A percentile compares a stretch with the other conserved stretches of the same genome.
These are phyloP conservation scores for Herpotrichia juniperi DNA, from an alignment of 2,329 filamentous ascomycete species.

Conservation along the genomic window DNA sequence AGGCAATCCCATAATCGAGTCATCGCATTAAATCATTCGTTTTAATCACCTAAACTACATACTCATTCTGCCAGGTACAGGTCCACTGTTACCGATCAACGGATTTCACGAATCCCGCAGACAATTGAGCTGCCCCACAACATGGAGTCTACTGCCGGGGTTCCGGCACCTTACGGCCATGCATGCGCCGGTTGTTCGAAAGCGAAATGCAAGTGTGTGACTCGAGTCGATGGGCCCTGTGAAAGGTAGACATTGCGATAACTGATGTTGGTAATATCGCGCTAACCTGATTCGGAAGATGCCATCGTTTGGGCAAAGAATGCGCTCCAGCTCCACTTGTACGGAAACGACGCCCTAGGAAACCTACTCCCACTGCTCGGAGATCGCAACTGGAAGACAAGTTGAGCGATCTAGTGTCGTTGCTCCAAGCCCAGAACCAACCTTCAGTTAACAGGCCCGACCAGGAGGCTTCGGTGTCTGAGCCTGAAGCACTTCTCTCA, in stretches of 20 bases:
- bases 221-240: conserved; percentile 19
- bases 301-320: conserved; percentile 24
- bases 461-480: background rate
- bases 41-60: background rate
- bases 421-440: conserved; percentile 28
- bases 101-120: background rate
- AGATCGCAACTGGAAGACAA: conserved; percentile 36
- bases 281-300: conserved; percentile 13
- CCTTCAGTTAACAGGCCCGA: background rate
- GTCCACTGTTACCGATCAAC: background rate
- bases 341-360: conserved; percentile 16
- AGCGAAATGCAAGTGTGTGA: conserved; percentile 33
- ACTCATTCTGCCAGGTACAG: background rate
- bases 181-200: conserved; percentile 31
- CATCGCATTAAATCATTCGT: background rate
- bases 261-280: background rate
- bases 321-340: conserved; percentile 17
- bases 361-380: conserved; percentile 5
- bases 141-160: background rate
- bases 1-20: background rate
- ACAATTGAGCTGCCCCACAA: background rate
- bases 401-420: conserved; percentile 33
- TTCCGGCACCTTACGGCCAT: conserved; percentile 30
- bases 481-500: background rate
- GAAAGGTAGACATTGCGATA: conserved; percentile 23